Evolutionary conservation across 2,329 filamentous ascomycete species (phyloP).

Genomic region (Fusarium camptoceras): DNA sequence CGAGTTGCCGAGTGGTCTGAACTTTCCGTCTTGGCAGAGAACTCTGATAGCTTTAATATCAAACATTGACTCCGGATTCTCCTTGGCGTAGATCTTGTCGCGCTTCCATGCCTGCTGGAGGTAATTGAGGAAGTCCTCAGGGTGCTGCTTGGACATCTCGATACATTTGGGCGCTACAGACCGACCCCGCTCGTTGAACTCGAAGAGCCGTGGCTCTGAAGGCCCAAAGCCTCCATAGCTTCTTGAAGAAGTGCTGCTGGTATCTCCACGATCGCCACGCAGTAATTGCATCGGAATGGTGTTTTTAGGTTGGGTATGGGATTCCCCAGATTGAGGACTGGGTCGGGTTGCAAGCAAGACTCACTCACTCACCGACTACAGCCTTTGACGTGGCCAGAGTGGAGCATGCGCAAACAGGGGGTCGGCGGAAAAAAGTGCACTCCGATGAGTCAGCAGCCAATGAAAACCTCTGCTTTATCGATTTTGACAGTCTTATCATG

Average conservation of each 20-base stretch:
- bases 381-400: conserved; percentile 41
- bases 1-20: conserved; percentile 31
- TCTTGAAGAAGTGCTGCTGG: conserved; percentile 38
- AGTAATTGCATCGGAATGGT: conserved; percentile 42
- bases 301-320: conserved; percentile 19
- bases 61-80: conserved; percentile 37
- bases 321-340: conserved; percentile 33
- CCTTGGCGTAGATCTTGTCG: conserved; percentile 40
- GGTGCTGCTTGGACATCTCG: conserved; percentile 39
- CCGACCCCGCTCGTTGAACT: conserved; percentile 39
- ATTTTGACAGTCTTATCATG: conserved; percentile 23
- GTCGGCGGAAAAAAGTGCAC: conserved; percentile 35
- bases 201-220: conserved; percentile 41
- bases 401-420: conserved; percentile 21
- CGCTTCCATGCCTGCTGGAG: conserved; percentile 41
- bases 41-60: conserved; percentile 37
- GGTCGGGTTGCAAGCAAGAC: conserved; percentile 30
- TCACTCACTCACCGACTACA: conserved; percentile 42
- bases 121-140: conserved; percentile 39
- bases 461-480: neutral
- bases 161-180: conserved; percentile 38
- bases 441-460: conserved; percentile 27
- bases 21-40: conserved; percentile 36
- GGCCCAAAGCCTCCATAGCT: conserved; percentile 40
- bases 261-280: conserved; percentile 43